These are phyloP conservation scores for Dalechampia spathulata DNA, from an alignment of 441 rosid species.

Conservation along the genomic window DNA sequence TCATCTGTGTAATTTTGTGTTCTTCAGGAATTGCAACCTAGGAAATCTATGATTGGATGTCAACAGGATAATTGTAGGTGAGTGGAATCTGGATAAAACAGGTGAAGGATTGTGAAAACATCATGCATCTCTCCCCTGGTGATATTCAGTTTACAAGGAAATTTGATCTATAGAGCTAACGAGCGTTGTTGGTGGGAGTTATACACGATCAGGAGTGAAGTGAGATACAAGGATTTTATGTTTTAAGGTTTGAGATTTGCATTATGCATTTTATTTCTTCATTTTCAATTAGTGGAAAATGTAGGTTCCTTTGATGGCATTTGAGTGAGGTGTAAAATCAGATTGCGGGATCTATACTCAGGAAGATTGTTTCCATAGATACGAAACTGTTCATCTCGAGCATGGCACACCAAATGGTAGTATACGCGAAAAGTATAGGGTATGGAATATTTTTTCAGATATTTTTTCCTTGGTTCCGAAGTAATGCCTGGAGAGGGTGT, in stretches of 20 bases:
- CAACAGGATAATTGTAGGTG: conserved; percentile 36
- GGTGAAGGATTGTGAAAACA: conserved; percentile 32
- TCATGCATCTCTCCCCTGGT: conserved; percentile 25
- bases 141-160: conserved; percentile 27
- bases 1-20: conserved; percentile 4
- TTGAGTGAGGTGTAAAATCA: conserved; percentile 56
- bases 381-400: conserved; percentile 33
- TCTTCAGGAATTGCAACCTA: conserved; percentile 64
- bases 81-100: conserved; percentile 25
- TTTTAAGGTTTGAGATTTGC: too few relatives aligned
- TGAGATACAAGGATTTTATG: too few relatives aligned
- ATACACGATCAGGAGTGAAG: too few relatives aligned
- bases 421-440: conserved; percentile 17
- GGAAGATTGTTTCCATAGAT: conserved; percentile 37
- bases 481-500: conserved; percentile 30
- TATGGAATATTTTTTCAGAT: conserved; percentile 17
- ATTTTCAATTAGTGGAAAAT: too few relatives aligned
- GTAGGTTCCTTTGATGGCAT: too few relatives aligned
- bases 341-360: conserved; percentile 43
- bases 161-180: conserved; percentile 35
- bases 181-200: too few relatives aligned
- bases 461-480: conserved; percentile 5
- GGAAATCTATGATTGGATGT: conserved; percentile 38
- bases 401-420: conserved; percentile 20
- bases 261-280: too few relatives aligned